These are phyloP conservation scores for Calocera viscosa DNA, from an alignment of 768 basidiomycete species.

Conservation along the genomic window DNA sequence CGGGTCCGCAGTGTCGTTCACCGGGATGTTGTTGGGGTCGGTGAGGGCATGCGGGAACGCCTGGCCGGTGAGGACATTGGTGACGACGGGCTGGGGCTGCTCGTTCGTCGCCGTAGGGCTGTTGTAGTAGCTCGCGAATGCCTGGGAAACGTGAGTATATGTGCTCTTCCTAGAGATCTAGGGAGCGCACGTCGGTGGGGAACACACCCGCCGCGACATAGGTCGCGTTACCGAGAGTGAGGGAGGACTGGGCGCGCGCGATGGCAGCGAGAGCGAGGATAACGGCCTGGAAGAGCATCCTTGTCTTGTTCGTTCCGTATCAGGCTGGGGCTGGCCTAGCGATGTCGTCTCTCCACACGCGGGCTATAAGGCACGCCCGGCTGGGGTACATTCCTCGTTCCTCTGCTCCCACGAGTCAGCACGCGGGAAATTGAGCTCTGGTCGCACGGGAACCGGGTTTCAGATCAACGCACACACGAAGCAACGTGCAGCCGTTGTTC, in stretches of 20 bases:
- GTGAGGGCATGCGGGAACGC: conserved; percentile 52
- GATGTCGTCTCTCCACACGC: background rate
- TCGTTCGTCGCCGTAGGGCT: conserved; percentile 56
- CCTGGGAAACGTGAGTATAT: conserved; percentile 15
- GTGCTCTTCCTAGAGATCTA: background rate
- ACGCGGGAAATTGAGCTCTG: no score
- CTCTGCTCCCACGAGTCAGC: no score
- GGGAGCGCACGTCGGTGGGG: background rate
- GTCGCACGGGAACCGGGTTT: no score
- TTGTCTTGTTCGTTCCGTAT: background rate
- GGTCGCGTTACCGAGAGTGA: conserved; percentile 10
- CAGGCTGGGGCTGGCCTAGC: background rate
- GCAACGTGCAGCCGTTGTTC: no score
- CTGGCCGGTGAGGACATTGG: conserved; percentile 55
- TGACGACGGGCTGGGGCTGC: conserved; percentile 65
- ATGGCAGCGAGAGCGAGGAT: background rate
- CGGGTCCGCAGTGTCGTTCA: conserved; percentile 46
- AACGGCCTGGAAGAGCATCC: background rate
- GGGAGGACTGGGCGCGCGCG: conserved; percentile 3
- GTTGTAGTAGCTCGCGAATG: conserved; percentile 57
- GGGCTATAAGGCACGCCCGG: background rate
- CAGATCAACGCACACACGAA: no score
- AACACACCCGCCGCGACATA: conserved; percentile 10
- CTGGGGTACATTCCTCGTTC: background rate
- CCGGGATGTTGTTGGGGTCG: conserved; percentile 45